Evolutionary conservation across 2,329 filamentous ascomycete genomes (phyloP).

Genomic region (Davidsoniella australis): DNA sequence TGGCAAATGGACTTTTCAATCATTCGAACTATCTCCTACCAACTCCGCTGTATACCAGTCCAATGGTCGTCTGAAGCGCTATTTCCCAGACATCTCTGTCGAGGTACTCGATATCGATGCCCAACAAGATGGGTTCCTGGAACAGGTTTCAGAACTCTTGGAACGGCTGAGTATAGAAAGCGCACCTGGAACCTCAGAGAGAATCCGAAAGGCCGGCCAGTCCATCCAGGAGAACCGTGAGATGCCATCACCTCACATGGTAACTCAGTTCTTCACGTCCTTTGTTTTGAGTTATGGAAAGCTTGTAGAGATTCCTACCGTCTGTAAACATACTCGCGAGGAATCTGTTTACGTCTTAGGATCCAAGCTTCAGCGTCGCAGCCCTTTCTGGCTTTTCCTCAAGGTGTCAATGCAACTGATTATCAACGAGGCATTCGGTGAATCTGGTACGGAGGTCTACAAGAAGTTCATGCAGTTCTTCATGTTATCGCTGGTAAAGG

Average conservation of each 20-base stretch:
- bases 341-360: constrained; percentile 28
- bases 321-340: constrained; percentile 37
- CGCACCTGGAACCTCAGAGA: constrained; percentile 13
- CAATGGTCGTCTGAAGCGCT: constrained; percentile 17
- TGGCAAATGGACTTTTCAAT: constrained; percentile 17
- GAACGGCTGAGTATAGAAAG: constrained; percentile 18
- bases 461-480: constrained; percentile 34
- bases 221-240: constrained; percentile 28
- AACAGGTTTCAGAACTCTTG: constrained; percentile 15
- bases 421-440: not conserved
- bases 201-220: constrained; percentile 22
- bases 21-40: constrained; percentile 20
- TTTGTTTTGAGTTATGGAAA: constrained; percentile 24
- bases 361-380: constrained; percentile 30
- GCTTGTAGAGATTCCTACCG: constrained; percentile 14
- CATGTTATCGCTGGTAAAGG: constrained; percentile 22
- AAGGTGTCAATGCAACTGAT: constrained; percentile 31
- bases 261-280: constrained; percentile 30
- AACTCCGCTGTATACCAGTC: constrained; percentile 17
- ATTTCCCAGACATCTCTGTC: constrained; percentile 17
- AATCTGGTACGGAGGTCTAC: constrained; percentile 20
- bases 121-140: constrained; percentile 13
- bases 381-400: constrained; percentile 36
- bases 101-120: constrained; percentile 14
- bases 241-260: constrained; percentile 29